These are phyloP conservation scores for Pyrus betulifolia DNA, from an alignment of 306 rosid genomes.

Conservation along the genomic window DNA sequence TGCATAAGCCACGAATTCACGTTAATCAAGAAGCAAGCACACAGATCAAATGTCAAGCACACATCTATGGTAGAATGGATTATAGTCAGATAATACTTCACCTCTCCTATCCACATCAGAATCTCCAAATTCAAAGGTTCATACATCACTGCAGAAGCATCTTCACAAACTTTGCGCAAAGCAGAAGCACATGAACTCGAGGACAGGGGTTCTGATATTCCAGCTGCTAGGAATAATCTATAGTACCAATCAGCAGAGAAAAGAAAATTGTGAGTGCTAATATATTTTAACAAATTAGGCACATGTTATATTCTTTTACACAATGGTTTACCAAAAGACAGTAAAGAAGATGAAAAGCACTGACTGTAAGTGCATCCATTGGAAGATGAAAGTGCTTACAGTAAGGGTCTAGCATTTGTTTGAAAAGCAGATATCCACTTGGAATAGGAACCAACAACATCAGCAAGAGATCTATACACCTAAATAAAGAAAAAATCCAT, in stretches of 20 bases:
- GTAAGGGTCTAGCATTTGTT: conserved; percentile 59
- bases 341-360: not conserved
- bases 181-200: conserved; percentile 83
- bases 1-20: not conserved
- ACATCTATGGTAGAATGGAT: not conserved
- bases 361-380: too few relatives aligned
- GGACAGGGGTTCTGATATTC: conserved; percentile 74
- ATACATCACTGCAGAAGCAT: conserved; percentile 65
- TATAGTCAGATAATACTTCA: conserved; percentile 22
- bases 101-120: conserved; percentile 98
- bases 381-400: conserved; percentile 41
- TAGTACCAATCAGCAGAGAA: conserved; percentile 30
- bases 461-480: conserved; percentile 92
- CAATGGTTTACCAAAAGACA: not conserved
- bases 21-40: conserved; percentile 2
- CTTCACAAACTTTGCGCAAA: conserved; percentile 90
- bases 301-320: not conserved
- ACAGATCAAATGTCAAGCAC: not conserved
- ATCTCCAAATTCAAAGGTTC: conserved; percentile 93
- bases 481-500: conserved; percentile 31
- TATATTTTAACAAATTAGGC: not conserved
- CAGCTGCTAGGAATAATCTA: conserved; percentile 88
- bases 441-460: conserved; percentile 84
- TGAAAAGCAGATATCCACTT: conserved; percentile 77
- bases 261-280: conserved; percentile 2